Evolutionary conservation across 495 filamentous ascomycete genomes (phyloP).

Genomic region (Annulohypoxylon nitens): DNA sequence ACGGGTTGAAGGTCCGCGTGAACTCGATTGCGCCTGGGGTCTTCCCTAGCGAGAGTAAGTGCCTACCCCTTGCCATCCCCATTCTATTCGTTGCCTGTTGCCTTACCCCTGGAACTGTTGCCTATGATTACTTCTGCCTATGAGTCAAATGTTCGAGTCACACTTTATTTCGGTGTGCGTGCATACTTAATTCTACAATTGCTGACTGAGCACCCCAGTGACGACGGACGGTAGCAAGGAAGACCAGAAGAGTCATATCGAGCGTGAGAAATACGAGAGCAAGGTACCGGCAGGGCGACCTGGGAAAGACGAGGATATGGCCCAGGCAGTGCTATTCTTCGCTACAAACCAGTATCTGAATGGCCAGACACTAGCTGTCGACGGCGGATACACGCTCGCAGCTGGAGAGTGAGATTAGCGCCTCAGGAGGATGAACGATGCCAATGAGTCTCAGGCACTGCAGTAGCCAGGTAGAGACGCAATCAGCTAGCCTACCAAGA

Average conservation of each 20-base stretch:
- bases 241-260: slow-evolving; percentile 73
- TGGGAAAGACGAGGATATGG: slow-evolving; percentile 82
- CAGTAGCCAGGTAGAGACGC: background rate
- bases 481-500: background rate
- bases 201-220: slow-evolving; percentile 59
- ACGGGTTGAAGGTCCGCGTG: slow-evolving; percentile 78
- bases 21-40: slow-evolving; percentile 81
- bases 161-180: background rate
- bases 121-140: background rate
- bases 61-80: background rate
- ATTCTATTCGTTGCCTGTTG: background rate
- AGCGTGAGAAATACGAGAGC: slow-evolving; percentile 69
- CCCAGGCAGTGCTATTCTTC: slow-evolving; percentile 71
- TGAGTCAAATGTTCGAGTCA: background rate
- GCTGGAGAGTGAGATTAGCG: slow-evolving; percentile 28
- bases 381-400: slow-evolving; percentile 66
- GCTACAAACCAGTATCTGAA: slow-evolving; percentile 78
- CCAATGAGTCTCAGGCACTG: background rate
- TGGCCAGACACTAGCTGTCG: slow-evolving; percentile 75
- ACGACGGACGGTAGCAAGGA: slow-evolving; percentile 66
- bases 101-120: background rate
- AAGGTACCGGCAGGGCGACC: slow-evolving; percentile 72
- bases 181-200: slow-evolving; percentile 40
- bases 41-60: slow-evolving; percentile 73
- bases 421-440: background rate